These are phyloP conservation scores for Edaphochlamys debaryana DNA, from an alignment of 139 green algal genomes.

Conservation along the genomic window DNA sequence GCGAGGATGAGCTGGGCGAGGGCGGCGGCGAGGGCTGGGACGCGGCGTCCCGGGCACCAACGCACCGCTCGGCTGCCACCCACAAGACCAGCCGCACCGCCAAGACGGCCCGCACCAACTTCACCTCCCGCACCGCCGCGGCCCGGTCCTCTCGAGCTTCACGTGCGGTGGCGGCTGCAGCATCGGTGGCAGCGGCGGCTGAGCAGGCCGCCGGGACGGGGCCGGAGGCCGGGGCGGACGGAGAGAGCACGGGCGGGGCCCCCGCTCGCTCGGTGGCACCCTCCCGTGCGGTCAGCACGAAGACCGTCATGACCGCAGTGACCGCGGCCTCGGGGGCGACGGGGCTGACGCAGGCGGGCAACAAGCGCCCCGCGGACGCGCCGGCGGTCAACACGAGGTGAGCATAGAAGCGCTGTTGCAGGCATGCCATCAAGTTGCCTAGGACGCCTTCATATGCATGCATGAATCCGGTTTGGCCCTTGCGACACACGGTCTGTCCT, in stretches of 20 bases:
- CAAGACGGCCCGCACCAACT: background rate
- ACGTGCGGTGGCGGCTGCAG: no score
- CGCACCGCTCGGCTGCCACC: background rate
- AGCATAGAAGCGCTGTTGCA: background rate
- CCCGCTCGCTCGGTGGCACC: no score
- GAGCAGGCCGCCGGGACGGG: background rate
- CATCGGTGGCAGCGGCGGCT: background rate
- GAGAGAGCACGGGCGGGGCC: no score
- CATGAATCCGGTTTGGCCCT: no score
- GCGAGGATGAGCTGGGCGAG: background rate
- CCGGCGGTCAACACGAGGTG: background rate
- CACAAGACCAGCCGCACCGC: background rate
- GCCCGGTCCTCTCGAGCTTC: no score
- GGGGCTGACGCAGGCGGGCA: background rate
- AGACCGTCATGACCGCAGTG: background rate
- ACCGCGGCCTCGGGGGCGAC: background rate
- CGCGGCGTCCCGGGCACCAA: background rate
- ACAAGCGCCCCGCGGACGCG: constrained; percentile 3
- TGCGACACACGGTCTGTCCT: no score
- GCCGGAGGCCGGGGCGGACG: no score
- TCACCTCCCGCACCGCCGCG: background rate
- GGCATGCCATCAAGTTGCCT: background rate
- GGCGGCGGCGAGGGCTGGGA: background rate
- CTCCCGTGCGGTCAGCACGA: no score
- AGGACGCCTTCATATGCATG: background rate